These are phyloP conservation scores for Penicillium sp. DNA, from an alignment of 2,329 filamentous ascomycete genomes.

Conservation along the genomic window DNA sequence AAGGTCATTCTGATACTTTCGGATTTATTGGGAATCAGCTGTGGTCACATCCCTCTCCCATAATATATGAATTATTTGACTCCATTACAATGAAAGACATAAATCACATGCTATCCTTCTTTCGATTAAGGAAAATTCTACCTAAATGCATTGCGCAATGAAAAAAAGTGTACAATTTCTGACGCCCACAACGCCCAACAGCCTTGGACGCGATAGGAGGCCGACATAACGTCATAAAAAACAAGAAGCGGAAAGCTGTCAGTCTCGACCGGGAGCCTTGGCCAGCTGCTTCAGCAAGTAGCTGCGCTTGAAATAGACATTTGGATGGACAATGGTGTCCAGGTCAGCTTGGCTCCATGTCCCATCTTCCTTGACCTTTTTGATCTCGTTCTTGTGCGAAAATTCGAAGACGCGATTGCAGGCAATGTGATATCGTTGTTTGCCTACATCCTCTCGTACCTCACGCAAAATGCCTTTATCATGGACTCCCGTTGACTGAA, in stretches of 20 bases:
- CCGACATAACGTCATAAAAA: slow-evolving; percentile 52
- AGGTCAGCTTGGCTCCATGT: slow-evolving; percentile 72
- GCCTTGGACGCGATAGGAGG: slow-evolving; percentile 9
- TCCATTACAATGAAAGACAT: not conserved
- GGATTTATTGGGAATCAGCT: slow-evolving; percentile 71
- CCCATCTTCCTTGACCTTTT: slow-evolving; percentile 71
- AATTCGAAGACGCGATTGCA: slow-evolving; percentile 95
- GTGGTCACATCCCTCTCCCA: slow-evolving; percentile 55
- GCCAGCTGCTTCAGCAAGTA: slow-evolving; percentile 81
- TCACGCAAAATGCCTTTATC: slow-evolving; percentile 76
- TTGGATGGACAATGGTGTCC: slow-evolving; percentile 95
- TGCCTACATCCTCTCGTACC: slow-evolving; percentile 85
- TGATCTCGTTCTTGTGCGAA: slow-evolving; percentile 75
- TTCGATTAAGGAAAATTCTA: not conserved
- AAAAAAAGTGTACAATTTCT: slow-evolving; percentile 10
- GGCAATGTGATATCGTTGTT: slow-evolving; percentile 87
- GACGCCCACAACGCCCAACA: slow-evolving; percentile 17
- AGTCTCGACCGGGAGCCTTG: slow-evolving; percentile 49
- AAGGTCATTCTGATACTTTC: slow-evolving; percentile 60
- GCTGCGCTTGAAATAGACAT: slow-evolving; percentile 96
- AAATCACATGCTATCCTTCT: not conserved
- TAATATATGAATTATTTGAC: not conserved
- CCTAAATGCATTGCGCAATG: slow-evolving; percentile 5
- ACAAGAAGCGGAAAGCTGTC: slow-evolving; percentile 6
- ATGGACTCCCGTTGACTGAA: slow-evolving; percentile 75